These are phyloP conservation scores for Cyclaneusma minus DNA, from an alignment of 2,329 filamentous ascomycete genomes.

Conservation along the genomic window DNA sequence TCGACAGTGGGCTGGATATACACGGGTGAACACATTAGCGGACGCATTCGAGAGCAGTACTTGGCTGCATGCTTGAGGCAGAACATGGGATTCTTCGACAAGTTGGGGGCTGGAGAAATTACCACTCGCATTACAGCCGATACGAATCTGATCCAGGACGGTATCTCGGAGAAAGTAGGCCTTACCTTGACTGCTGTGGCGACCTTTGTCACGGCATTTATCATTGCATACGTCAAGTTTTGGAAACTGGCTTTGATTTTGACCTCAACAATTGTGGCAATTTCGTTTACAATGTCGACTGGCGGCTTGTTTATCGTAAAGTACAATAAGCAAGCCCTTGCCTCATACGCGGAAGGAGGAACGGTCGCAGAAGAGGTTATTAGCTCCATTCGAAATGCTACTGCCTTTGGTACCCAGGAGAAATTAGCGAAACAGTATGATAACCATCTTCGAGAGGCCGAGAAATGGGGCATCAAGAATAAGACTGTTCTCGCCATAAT, in stretches of 20 bases:
- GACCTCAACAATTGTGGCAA: slow-evolving; percentile 63
- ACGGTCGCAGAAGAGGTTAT: slow-evolving; percentile 89
- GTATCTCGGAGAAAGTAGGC: slow-evolving; percentile 79
- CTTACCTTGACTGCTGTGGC: slow-evolving; percentile 62
- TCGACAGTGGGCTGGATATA: slow-evolving; percentile 84
- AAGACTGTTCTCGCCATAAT: slow-evolving; percentile 62
- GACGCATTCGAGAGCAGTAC: slow-evolving; percentile 70
- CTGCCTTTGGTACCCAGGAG: slow-evolving; percentile 86
- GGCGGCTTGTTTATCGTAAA: slow-evolving; percentile 64
- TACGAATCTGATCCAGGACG: slow-evolving; percentile 85
- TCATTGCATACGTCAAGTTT: slow-evolving; percentile 81
- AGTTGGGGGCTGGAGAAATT: slow-evolving; percentile 81
- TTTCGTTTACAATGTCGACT: slow-evolving; percentile 61
- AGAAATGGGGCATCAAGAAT: slow-evolving; percentile 60
- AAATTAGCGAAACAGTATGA: slow-evolving; percentile 84
- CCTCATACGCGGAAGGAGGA: slow-evolving; percentile 70
- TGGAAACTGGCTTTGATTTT: slow-evolving; percentile 91
- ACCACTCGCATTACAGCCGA: slow-evolving; percentile 90
- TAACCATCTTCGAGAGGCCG: slow-evolving; percentile 53
- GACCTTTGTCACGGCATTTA: slow-evolving; percentile 75
- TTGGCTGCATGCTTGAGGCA: slow-evolving; percentile 71
- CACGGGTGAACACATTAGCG: slow-evolving; percentile 62
- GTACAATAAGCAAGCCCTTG: slow-evolving; percentile 62
- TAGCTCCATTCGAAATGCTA: slow-evolving; percentile 80
- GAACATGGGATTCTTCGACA: slow-evolving; percentile 89